Percentiles rank a stretch among this genome's conserved stretches.
These are phyloP conservation scores for Phoma herbarum DNA, from an alignment of 2,329 filamentous ascomycete genomes.

Conservation along the genomic window DNA sequence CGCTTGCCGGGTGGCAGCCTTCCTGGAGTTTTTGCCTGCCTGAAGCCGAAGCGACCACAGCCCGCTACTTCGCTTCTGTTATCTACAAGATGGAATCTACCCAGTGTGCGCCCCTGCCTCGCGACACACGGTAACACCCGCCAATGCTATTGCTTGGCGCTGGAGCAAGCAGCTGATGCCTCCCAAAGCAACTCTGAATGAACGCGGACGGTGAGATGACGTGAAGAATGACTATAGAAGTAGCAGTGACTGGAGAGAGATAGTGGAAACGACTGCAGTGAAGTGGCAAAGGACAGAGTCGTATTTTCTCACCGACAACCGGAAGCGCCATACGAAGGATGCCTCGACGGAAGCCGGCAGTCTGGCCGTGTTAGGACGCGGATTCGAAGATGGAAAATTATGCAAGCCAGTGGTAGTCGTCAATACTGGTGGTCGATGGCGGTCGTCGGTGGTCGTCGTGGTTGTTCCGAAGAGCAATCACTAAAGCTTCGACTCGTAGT, in stretches of 20 bases:
- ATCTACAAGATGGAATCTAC: not conserved
- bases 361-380: not conserved
- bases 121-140: not conserved
- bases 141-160: not conserved
- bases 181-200: not conserved
- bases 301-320: not conserved
- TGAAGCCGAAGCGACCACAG: too few relatives aligned
- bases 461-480: too few relatives aligned
- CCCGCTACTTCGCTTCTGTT: not conserved
- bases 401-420: not conserved
- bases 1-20: not conserved
- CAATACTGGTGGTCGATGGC: not conserved
- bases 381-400: not conserved
- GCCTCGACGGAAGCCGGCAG: not conserved
- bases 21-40: slow-evolving; percentile 1
- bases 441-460: not conserved
- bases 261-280: not conserved
- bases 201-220: not conserved
- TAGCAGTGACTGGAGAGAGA: not conserved
- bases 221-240: too few relatives aligned
- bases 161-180: not conserved
- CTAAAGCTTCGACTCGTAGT: too few relatives aligned
- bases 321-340: not conserved
- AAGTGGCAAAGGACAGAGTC: not conserved
- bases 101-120: not conserved